Base-by-base conservation (phyloP, 352 stramenopile genomes). In the Pythium phragmitis region DNA sequence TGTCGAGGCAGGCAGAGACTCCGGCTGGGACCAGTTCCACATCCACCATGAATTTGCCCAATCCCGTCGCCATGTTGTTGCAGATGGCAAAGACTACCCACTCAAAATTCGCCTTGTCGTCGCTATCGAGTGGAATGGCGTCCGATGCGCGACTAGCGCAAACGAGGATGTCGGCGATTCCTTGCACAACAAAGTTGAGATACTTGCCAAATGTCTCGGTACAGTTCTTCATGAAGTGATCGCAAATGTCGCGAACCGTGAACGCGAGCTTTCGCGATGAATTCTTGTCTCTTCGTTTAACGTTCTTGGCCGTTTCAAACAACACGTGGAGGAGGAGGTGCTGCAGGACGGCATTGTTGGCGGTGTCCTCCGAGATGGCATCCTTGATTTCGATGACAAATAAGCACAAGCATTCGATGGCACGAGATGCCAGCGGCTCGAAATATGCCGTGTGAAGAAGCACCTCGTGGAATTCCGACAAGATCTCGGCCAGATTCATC, bases 191-290 rank as follows among this genome's bases (percentile, higher is more conserved):
- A 55, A 87, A 83, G 19, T 79, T 80, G 19, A 96, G 65, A 51
- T 93, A 92, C 53, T 80, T 88, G n/a, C 87, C 87, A 69, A 94
- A 94, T 28, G 72, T 65, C 12, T 93, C 82, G 0, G 79, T 63
- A 0, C 57, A 79, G 34, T 77, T 77, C 26, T 55, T 67, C 68
- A 92, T 82, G 36, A 87, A 92, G 33, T 72, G 62, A 12, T 92
- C 82, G 57, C 85, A 92, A 13, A 69, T 60, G 23, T 87, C 72
- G 16, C 82, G 80, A 39, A 93, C 68, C n/a, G 89, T 72, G 26
- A 75, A 74, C 19, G 80, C 77, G 19, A 93, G 62, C 7, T 61
- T 67, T 14, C 49, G 66, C 0, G 66, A 66, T 14, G 66, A 62
- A 14, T 47, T 45, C 46, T 68, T 68, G 42, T 67, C 57, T 56